Percentiles rank a stretch among this genome's conserved stretches.
phyloP scores from a whole-genome alignment of 345 rosid genomes.

The Jatropha curcas region DNA sequence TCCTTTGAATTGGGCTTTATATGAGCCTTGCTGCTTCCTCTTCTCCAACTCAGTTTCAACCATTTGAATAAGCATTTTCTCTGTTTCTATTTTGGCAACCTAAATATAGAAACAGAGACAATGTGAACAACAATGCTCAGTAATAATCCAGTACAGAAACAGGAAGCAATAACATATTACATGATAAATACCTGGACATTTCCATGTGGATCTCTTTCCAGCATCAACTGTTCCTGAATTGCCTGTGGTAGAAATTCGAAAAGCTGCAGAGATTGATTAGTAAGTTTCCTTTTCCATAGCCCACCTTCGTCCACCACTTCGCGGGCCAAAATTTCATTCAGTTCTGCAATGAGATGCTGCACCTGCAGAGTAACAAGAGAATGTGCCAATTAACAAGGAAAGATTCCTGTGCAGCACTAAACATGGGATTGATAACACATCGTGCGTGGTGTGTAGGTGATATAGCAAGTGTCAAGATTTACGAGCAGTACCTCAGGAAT shows the following conservation, averaged over 20 bases:
- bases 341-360: conserved; percentile 84
- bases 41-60: conserved; percentile 90
- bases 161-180: neutral
- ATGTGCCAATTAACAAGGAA: neutral
- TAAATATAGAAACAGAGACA: conserved; percentile 21
- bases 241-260: conserved; percentile 82
- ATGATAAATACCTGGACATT: conserved; percentile 78
- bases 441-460: neutral
- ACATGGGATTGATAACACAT: neutral
- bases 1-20: conserved; percentile 66
- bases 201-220: conserved; percentile 99
- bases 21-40: conserved; percentile 69
- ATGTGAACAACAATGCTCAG: conserved; percentile 1
- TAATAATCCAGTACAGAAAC: conserved; percentile 5
- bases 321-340: conserved; percentile 87
- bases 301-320: conserved; percentile 74
- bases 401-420: neutral
- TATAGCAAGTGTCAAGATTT: neutral
- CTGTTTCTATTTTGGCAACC: conserved; percentile 98
- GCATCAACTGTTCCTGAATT: conserved; percentile 91
- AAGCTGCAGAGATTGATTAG: conserved; percentile 56
- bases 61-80: conserved; percentile 99
- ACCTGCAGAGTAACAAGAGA: conserved; percentile 47
- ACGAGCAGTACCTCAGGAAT: conserved; percentile 75
- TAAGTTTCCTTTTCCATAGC: conserved; percentile 82